Conservation (phyloP, 2,329 filamentous ascomycete genomes). For the Hypoxylon sp. region DNA sequence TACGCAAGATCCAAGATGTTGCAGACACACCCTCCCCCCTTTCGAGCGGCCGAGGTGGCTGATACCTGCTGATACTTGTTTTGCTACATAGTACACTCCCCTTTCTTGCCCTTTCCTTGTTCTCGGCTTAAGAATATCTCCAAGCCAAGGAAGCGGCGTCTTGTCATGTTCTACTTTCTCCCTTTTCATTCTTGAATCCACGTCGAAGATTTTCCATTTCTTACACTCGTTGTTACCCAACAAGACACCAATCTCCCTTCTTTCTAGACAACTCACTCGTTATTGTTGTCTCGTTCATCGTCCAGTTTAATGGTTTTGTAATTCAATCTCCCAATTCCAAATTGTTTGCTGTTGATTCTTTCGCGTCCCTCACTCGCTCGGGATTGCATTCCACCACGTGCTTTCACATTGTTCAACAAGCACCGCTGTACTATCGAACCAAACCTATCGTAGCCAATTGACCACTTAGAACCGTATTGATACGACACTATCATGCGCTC, state of each 20-base stretch:
- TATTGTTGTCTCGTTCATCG: conserved; percentile 48
- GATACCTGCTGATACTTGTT: conserved; percentile 25
- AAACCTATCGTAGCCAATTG: conserved; percentile 32
- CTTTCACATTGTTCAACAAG: conserved; percentile 36
- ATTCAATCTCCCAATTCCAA: conserved; percentile 20
- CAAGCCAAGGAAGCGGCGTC: conserved; percentile 36
- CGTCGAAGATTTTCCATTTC: conserved; percentile 14
- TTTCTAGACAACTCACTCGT: conserved; percentile 52
- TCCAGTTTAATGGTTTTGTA: conserved; percentile 31
- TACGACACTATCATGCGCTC: conserved; percentile 64
- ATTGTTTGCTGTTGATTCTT: conserved; percentile 27
- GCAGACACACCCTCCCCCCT: conserved; percentile 41
- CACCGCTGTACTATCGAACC: conserved; percentile 15
- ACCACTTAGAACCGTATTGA: conserved; percentile 36
- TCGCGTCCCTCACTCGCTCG: conserved; percentile 42
- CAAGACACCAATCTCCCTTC: conserved; percentile 35
- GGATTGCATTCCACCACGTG: conserved; percentile 32
- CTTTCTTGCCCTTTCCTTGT: conserved; percentile 40
- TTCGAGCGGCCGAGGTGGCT: conserved; percentile 22
- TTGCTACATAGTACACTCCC: conserved; percentile 30
- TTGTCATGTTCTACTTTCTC: conserved; percentile 20
- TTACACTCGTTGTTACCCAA: conserved; percentile 47
- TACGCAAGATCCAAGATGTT: conserved; percentile 25
- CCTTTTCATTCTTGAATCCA: conserved; percentile 37
- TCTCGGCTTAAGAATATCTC: conserved; percentile 30